phyloP scores from a whole-genome alignment of 1,139 yeast genomes.

The Suhomyces yuchorum region DNA sequence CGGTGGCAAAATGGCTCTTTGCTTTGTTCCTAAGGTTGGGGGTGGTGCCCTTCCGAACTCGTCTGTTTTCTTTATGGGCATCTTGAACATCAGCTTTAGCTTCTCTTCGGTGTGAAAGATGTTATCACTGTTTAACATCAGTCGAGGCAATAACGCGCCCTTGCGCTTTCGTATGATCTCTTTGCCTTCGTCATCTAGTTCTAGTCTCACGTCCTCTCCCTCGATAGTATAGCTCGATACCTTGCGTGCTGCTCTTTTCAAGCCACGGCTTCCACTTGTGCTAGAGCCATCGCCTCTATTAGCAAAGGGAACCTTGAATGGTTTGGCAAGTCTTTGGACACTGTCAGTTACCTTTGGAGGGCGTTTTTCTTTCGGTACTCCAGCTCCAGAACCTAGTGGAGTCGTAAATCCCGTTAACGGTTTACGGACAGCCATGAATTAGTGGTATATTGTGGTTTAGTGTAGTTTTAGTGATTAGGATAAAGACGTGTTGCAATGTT shows the following conservation, averaged over 20 bases:
- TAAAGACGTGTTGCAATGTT: slow-evolving; percentile 4
- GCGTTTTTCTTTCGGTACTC: slow-evolving; percentile 43
- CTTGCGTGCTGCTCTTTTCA: slow-evolving; percentile 33
- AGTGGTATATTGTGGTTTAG: neutral
- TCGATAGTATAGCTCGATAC: slow-evolving; percentile 32
- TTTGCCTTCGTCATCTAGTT: slow-evolving; percentile 29
- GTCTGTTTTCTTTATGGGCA: slow-evolving; percentile 46
- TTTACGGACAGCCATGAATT: slow-evolving; percentile 32
- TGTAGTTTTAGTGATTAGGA: neutral
- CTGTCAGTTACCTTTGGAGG: slow-evolving; percentile 44
- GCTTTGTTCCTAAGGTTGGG: slow-evolving; percentile 81
- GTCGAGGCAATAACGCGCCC: slow-evolving; percentile 57
- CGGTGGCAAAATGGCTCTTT: slow-evolving; percentile 72
- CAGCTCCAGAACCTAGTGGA: slow-evolving; percentile 51
- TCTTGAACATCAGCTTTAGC: slow-evolving; percentile 45
- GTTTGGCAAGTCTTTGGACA: slow-evolving; percentile 38
- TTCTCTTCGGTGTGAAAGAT: slow-evolving; percentile 37
- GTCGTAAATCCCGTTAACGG: slow-evolving; percentile 44
- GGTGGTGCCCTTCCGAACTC: slow-evolving; percentile 38
- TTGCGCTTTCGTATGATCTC: slow-evolving; percentile 24
- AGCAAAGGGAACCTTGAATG: slow-evolving; percentile 48
- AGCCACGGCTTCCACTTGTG: slow-evolving; percentile 21
- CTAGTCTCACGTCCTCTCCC: slow-evolving; percentile 20
- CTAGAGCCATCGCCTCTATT: slow-evolving; percentile 21
- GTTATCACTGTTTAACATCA: slow-evolving; percentile 33